These are phyloP conservation scores for Phytophthora vignae DNA, from an alignment of 352 stramenopile genomes.

Conservation along the genomic window DNA sequence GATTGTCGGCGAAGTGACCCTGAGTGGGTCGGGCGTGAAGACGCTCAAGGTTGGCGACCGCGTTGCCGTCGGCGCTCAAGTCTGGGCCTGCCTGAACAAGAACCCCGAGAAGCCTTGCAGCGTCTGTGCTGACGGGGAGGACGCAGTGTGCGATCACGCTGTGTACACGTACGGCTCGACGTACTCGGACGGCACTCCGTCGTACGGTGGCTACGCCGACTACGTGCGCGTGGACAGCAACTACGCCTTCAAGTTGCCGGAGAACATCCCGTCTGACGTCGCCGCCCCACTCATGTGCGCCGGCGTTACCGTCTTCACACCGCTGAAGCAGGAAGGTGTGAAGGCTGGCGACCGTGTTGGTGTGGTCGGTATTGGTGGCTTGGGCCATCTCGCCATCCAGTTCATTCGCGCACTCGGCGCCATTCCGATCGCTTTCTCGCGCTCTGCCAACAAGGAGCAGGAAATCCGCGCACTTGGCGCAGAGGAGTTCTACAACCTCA, in stretches of 20 bases:
- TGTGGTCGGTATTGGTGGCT: constrained; percentile 6
- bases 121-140: neutral
- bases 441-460: constrained; percentile 20
- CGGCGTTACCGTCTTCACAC: constrained; percentile 1
- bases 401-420: constrained; percentile 18
- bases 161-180: neutral
- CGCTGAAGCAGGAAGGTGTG: constrained; percentile 7
- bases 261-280: constrained; percentile 10
- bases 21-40: neutral
- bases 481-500: constrained; percentile 21
- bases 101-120: neutral
- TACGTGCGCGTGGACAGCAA: constrained; percentile 7
- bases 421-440: constrained; percentile 10
- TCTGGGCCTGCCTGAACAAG: constrained; percentile 8
- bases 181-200: neutral
- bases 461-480: constrained; percentile 13
- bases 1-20: constrained; percentile 8
- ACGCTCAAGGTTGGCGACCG: neutral
- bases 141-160: neutral
- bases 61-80: neutral
- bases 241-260: constrained; percentile 7
- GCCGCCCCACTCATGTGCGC: constrained; percentile 11
- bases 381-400: constrained; percentile 16
- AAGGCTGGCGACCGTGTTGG: constrained; percentile 12
- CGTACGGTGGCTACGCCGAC: constrained; percentile 8